Percentiles rank a stretch among this genome's conserved stretches.
Evolutionary conservation across 2,329 filamentous ascomycete genomes (phyloP).

Genomic region (Teratosphaeria epicoccoides): DNA sequence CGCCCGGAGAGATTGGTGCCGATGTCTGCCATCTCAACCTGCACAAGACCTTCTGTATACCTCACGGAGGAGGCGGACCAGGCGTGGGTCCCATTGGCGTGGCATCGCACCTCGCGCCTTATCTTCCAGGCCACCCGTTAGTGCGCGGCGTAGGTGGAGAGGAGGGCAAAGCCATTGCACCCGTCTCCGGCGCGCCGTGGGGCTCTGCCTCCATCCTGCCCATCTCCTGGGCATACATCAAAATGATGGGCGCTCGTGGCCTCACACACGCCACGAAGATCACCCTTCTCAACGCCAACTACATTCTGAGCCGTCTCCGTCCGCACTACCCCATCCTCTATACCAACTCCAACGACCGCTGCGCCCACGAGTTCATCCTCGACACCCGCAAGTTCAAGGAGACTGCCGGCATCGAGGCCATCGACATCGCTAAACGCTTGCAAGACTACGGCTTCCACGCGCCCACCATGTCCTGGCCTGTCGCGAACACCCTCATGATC

Average conservation of each 20-base stretch:
- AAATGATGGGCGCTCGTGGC: conserved; percentile 77
- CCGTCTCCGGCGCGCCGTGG: conserved; percentile 72
- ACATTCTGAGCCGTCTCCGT: conserved; percentile 78
- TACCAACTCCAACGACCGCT: conserved; percentile 77
- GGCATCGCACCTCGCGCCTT: conserved; percentile 65
- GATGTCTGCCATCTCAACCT: conserved; percentile 96
- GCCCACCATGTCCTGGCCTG: conserved; percentile 94
- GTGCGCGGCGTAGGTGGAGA: conserved; percentile 44
- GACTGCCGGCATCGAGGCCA: conserved; percentile 72
- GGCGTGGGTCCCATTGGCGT: conserved; percentile 92
- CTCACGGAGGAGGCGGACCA: conserved; percentile 86
- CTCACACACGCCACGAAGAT: conserved; percentile 84
- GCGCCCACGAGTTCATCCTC: conserved; percentile 95
- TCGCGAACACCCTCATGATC: conserved; percentile 93
- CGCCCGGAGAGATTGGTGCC: conserved; percentile 86
- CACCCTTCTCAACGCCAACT: conserved; percentile 93
- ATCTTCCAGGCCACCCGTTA: conserved; percentile 62
- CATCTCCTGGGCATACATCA: conserved; percentile 92
- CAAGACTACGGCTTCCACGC: conserved; percentile 98
- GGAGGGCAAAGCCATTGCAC: conserved; percentile 46
- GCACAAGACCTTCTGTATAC: conserved; percentile 98
- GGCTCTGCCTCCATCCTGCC: conserved; percentile 86
- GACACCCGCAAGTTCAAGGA: conserved; percentile 79
- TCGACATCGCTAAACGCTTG: conserved; percentile 90
- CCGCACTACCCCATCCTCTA: conserved; percentile 87